Evolutionary conservation across 768 basidiomycete genomes (phyloP), one percentile per base, ranked within the genome.

Genomic region (Dendrothele bispora): DNA sequence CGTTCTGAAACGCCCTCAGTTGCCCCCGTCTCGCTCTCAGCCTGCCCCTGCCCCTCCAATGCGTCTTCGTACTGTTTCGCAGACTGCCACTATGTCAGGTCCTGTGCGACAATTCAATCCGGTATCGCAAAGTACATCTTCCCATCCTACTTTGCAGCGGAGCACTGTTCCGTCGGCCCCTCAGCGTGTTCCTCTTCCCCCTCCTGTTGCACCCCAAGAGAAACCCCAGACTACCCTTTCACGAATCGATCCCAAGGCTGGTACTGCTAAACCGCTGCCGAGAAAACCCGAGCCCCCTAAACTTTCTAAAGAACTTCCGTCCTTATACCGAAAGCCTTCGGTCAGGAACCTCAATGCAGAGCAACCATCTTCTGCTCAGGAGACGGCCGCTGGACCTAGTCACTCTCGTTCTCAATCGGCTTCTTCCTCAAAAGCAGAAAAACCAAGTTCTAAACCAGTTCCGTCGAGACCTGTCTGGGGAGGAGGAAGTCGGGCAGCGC

Each of bases 1-100:
- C 22, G 20, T n/a, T 25, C 32, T 30, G 32, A 22, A 36, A 7
- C 14, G 40, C 15, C 40, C 40, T 5, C 24, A 25, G 4, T 21
- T 48, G 10, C 32, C 32, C 10, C 8, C 43, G 20, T 43, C 48
- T 36, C 48, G 40, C 17, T 43, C 48, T 22, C 34, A 49, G 24
- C 43, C 40, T 28, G 20, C 41, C 21, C 18, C 48, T 20, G 14
- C 48, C 28, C 41, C 40, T 15, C 8, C 17, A 22, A 27, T 7
- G 12, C 46, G 39, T 39, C 7, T 18, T 12, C 40, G 48, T 0
- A 35, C 48, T 25, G 34, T 14, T 18, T 41, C 39, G 18, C 4
- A 29, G 7, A 32, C 18, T 2, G n/a, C 34, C 5, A n/a, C 15
- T 28, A 24, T 40, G 10, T 36, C 44, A 6, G 36, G 32, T 36